Percentiles rank a stretch among this genome's conserved stretches.
These are phyloP conservation scores for Flaveria brownii DNA, from an alignment of 129 eudicot genomes.

Conservation along the genomic window DNA sequence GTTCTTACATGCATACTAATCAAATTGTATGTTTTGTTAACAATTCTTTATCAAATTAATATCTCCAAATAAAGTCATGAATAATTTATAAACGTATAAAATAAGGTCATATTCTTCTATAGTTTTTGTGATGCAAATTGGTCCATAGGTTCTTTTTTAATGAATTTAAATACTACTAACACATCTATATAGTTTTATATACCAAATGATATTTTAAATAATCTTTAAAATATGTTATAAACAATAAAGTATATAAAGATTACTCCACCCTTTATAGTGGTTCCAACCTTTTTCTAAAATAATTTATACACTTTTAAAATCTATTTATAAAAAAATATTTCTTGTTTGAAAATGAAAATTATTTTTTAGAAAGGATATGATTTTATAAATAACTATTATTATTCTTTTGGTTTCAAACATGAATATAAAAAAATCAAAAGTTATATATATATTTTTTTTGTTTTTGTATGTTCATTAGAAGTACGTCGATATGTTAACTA, in stretches of 20 bases:
- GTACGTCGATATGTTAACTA: no score
- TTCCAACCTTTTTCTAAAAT: not conserved
- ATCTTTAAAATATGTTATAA: not conserved
- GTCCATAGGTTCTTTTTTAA: not conserved
- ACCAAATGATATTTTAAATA: not conserved
- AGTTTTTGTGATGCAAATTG: not conserved
- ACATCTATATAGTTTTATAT: not conserved
- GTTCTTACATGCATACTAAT: not conserved
- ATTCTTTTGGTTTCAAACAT: no score
- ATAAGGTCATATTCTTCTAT: not conserved
- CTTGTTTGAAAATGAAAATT: not conserved
- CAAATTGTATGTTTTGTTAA: not conserved
- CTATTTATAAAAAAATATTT: not conserved
- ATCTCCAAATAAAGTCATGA: not conserved
- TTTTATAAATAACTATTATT: no score
- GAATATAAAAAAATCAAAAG: no score
- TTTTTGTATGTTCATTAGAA: no score
- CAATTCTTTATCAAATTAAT: not conserved
- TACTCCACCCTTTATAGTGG: constrained; percentile 2
- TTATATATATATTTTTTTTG: no score
- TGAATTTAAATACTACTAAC: not conserved
- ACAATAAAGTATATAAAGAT: constrained; percentile 5
- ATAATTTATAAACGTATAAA: not conserved
- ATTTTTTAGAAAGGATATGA: no score
- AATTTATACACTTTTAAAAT: not conserved